phyloP scores from a whole-genome alignment of 2,329 filamentous ascomycete species.

The Huntiella moniliformis region DNA sequence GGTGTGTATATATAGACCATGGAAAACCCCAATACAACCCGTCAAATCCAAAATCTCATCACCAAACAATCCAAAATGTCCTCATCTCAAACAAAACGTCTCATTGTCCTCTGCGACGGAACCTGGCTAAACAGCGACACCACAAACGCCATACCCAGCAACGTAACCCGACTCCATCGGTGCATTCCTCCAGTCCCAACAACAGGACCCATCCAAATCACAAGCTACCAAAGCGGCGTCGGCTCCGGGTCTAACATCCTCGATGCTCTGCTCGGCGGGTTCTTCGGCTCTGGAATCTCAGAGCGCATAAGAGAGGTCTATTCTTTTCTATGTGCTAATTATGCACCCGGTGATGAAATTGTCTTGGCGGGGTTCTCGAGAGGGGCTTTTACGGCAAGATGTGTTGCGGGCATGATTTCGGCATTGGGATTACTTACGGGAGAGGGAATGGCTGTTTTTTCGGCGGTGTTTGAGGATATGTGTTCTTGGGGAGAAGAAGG shows the following conservation, averaged over 20 bases:
- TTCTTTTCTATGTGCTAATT: slow-evolving; percentile 42
- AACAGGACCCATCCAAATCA: slow-evolving; percentile 36
- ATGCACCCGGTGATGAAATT: slow-evolving; percentile 37
- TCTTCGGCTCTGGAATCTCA: slow-evolving; percentile 34
- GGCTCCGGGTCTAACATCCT: slow-evolving; percentile 32
- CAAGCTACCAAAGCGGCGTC: slow-evolving; percentile 43
- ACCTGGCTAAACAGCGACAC: slow-evolving; percentile 36
- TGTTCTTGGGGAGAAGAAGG: slow-evolving; percentile 29
- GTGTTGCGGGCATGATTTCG: slow-evolving; percentile 33
- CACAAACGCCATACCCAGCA: slow-evolving; percentile 34
- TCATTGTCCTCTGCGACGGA: slow-evolving; percentile 34
- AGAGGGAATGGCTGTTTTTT: slow-evolving; percentile 34
- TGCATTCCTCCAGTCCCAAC: slow-evolving; percentile 32
- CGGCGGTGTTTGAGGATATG: slow-evolving; percentile 37
- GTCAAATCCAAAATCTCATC: no score
- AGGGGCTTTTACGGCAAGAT: slow-evolving; percentile 39
- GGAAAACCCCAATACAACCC: no score
- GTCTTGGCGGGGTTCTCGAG: slow-evolving; percentile 38
- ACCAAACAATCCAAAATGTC: no score
- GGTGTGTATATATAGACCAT: no score
- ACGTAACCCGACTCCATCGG: slow-evolving; percentile 40
- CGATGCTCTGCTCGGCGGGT: slow-evolving; percentile 34
- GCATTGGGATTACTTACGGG: slow-evolving; percentile 33
- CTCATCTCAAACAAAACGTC: slow-evolving; percentile 21
- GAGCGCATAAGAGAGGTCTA: slow-evolving; percentile 44